A percentile compares a stretch with the other conserved stretches of the same genome.
Conservation (phyloP, 1,284 basidiomycete genomes). For the Cutaneotrichosporon mucoides region DNA sequence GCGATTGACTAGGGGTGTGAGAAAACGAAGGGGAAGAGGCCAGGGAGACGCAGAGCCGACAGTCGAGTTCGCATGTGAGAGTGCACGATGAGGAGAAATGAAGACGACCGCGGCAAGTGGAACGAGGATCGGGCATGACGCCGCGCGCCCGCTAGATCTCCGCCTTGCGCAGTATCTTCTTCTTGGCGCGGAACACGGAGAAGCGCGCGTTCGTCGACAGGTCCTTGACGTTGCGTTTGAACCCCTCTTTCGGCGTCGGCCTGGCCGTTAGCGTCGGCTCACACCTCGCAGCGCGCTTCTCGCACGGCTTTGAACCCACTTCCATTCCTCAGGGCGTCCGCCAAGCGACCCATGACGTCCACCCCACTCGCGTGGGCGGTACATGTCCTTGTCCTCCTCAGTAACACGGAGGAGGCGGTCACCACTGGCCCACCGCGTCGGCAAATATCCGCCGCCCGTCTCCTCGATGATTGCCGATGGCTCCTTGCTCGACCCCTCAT, state of each 20-base stretch:
- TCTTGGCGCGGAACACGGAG: slow-evolving; percentile 46
- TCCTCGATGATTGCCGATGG: slow-evolving; percentile 36
- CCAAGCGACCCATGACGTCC: slow-evolving; percentile 39
- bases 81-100: no score
- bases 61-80: no score
- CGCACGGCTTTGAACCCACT: slow-evolving; percentile 25
- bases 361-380: slow-evolving; percentile 48
- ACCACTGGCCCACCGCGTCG: slow-evolving; percentile 45
- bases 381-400: slow-evolving; percentile 44
- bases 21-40: no score
- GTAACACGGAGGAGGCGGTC: slow-evolving; percentile 39
- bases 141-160: slow-evolving; percentile 17
- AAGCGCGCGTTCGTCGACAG: slow-evolving; percentile 43
- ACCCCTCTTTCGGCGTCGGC: slow-evolving; percentile 38
- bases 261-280: slow-evolving; percentile 14
- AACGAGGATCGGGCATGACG: no score
- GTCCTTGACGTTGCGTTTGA: slow-evolving; percentile 48
- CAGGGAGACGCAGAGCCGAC: no score
- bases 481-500: slow-evolving; percentile 13
- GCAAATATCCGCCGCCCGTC: slow-evolving; percentile 43
- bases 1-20: no score
- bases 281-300: no score
- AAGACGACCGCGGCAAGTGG: no score
- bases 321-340: slow-evolving; percentile 43
- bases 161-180: slow-evolving; percentile 47